Evolutionary conservation across 2,329 filamentous ascomycete genomes (phyloP).

Genomic region (Epichloe festucae): DNA sequence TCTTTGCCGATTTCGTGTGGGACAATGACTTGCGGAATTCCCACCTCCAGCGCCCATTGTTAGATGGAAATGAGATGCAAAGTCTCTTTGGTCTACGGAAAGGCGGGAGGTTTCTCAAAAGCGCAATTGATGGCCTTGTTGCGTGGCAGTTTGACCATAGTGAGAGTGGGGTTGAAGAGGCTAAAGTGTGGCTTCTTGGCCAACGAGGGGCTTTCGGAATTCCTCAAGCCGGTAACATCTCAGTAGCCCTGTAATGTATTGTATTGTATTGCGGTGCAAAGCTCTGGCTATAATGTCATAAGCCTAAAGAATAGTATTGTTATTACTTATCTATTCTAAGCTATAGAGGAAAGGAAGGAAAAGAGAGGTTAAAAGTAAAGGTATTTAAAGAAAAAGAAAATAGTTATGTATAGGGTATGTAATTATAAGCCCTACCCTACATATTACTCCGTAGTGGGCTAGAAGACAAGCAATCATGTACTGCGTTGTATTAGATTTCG

Average conservation of each 20-base stretch:
- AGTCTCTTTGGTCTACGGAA: conserved; percentile 5
- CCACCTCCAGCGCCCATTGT: conserved; percentile 3
- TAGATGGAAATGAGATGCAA: conserved; percentile 9
- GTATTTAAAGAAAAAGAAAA: too few species aligned
- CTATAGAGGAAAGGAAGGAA: too few species aligned
- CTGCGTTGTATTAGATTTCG: too few species aligned
- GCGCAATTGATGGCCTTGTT: conserved; percentile 3
- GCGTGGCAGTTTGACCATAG: conserved; percentile 10
- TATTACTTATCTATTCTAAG: too few species aligned
- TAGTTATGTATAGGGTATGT: too few species aligned
- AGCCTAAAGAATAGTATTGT: too few species aligned
- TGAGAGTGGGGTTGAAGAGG: conserved; percentile 4
- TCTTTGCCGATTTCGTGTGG: conserved; percentile 7
- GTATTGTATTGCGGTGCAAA: too few species aligned
- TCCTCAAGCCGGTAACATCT: background rate
- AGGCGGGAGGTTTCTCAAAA: conserved; percentile 8
- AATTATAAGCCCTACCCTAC: too few species aligned
- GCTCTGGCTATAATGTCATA: too few species aligned
- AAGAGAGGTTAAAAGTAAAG: too few species aligned
- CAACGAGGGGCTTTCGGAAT: background rate
- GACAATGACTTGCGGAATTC: conserved; percentile 4
- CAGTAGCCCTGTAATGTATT: too few species aligned
- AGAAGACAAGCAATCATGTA: background rate
- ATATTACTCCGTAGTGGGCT: too few species aligned
- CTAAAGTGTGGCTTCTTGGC: conserved; percentile 7